Percentiles rank a stretch among this genome's conserved stretches.
These are phyloP conservation scores for Eudorina sp. DNA, from an alignment of 139 green algal genomes.

Conservation along the genomic window DNA sequence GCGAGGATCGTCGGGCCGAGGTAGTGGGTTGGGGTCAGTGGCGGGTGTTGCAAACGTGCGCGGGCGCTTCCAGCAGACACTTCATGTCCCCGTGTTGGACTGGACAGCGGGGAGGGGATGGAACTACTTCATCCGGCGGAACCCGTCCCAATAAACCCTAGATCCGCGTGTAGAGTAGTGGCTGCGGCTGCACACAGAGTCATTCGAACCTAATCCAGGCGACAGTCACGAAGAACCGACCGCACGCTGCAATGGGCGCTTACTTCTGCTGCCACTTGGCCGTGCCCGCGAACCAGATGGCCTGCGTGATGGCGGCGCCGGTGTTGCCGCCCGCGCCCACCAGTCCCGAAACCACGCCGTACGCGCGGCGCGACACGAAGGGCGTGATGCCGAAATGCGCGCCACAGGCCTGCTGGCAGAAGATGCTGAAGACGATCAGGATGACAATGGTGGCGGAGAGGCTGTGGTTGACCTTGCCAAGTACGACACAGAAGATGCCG, in stretches of 20 bases:
- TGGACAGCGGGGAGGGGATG: too few relatives aligned
- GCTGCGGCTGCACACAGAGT: too few relatives aligned
- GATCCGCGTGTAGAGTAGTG: too few relatives aligned
- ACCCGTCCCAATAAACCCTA: too few relatives aligned
- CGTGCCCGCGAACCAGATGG: slow-evolving; percentile 87
- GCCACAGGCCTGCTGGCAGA: slow-evolving; percentile 78
- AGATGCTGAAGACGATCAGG: slow-evolving; percentile 90
- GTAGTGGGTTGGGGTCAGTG: too few relatives aligned
- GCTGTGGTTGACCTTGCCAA: slow-evolving; percentile 75
- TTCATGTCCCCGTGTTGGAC: too few relatives aligned
- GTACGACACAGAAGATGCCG: slow-evolving; percentile 84
- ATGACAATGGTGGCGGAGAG: slow-evolving; percentile 83
- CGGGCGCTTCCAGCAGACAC: too few relatives aligned
- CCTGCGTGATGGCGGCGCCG: slow-evolving; percentile 89
- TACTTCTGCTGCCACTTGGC: slow-evolving; percentile 30
- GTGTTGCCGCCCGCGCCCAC: slow-evolving; percentile 95
- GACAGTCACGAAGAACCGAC: too few relatives aligned
- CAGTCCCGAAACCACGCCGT: slow-evolving; percentile 91
- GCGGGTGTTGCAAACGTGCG: too few relatives aligned
- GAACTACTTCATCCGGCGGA: too few relatives aligned
- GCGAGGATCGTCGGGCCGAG: neutral
- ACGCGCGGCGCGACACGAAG: slow-evolving; percentile 87
- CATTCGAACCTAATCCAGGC: too few relatives aligned
- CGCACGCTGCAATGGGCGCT: too few relatives aligned
- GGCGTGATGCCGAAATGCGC: slow-evolving; percentile 89